A percentile compares a stretch with the other conserved stretches of the same genome.
Evolutionary conservation across 352 stramenopile genomes (phyloP).

Genomic region (Globisporangium irregulare): DNA sequence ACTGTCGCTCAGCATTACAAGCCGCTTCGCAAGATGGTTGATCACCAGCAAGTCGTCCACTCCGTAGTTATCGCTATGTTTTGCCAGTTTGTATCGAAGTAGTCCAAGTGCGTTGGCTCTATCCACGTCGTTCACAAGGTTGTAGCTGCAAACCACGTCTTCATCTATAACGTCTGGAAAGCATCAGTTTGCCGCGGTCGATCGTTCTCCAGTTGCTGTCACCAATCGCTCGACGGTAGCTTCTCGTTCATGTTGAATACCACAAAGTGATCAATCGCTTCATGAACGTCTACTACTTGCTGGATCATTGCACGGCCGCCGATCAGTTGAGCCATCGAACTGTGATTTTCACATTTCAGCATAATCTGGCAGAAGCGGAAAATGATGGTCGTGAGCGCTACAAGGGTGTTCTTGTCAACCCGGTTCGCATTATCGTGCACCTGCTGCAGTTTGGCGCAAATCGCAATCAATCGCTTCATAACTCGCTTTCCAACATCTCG

Average conservation of each 20-base stretch:
- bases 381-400: not conserved
- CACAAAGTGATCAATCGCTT: slow-evolving; percentile 1
- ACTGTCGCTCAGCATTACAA: not conserved
- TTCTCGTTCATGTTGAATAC: not conserved
- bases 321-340: not conserved
- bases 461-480: not conserved
- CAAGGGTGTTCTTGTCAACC: not conserved
- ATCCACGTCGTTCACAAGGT: not conserved
- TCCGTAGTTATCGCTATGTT: not conserved
- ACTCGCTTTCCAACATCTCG: not conserved
- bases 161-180: not conserved
- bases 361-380: not conserved
- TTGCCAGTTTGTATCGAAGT: not conserved
- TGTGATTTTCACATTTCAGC: not conserved
- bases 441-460: not conserved
- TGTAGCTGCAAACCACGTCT: not conserved
- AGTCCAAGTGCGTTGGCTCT: not conserved
- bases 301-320: not conserved
- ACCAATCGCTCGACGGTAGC: not conserved
- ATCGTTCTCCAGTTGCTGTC: not conserved
- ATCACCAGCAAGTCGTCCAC: not conserved
- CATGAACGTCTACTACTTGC: not conserved
- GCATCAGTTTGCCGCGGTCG: not conserved
- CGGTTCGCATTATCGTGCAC: not conserved
- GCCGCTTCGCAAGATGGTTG: not conserved